Evolutionary conservation across 805 yeast species (phyloP), one percentile per base, ranked within the genome.

Genomic region (Wickerhamiella allomyrinae): DNA sequence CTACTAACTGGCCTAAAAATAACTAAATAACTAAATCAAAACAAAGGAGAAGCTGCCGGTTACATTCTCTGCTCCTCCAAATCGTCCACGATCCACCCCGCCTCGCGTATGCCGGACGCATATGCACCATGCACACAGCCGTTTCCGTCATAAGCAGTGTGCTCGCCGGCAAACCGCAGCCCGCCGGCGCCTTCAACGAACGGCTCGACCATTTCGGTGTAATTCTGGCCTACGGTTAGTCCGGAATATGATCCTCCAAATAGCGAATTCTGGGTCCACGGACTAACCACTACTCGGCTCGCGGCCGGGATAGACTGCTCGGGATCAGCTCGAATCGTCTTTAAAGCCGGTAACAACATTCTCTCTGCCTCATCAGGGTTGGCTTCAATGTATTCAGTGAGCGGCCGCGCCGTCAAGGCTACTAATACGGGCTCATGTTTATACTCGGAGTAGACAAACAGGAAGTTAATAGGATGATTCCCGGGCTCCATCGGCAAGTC

Each of bases 41-140:
- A n/a, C n/a, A n/a, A n/a, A n/a, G n/a, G n/a, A n/a, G n/a, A n/a
- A n/a, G n/a, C n/a, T n/a, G n/a, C n/a, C n/a, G n/a, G n/a, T n/a
- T n/a, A 41, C 37, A 27, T 37, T 41, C 4, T 41, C 44, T 20
- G 37, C 34, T 29, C 25, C 24, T 40, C 33, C 23, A 42, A 5
- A 21, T 41, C 37, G 13, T 45, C 44, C 11, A 61, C 33, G 8
- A 71, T 60, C 41, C 55, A 60, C 3, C 51, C 51, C 0, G 76
- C 77, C 49, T 73, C 77, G 47, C 89, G 63, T 39, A 52, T 54
- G 1, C 89, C 95, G 53, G 89, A 79, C 46, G 66, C 64, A 74
- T 83, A 84, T 0, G 95, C 95, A 0, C 94, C 95, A 56, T 86
- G 93, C 5, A 80, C 91, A 51, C 94, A 86, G 0, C 95, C 95